These are phyloP conservation scores for Spinacia oleracea DNA, from an alignment of 179 eudicot species.

Conservation along the genomic window DNA sequence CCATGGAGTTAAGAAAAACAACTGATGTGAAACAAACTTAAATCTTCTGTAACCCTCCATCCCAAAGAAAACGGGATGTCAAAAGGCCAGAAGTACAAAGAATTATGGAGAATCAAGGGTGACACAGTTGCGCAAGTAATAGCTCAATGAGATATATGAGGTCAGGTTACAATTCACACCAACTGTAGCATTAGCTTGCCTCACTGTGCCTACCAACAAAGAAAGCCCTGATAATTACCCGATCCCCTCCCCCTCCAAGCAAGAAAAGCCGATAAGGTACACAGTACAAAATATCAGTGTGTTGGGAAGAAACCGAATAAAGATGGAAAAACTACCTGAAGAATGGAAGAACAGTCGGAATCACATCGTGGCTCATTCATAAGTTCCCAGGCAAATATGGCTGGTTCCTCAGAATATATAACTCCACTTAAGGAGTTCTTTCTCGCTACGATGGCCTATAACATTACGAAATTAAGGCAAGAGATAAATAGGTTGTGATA, in stretches of 20 bases:
- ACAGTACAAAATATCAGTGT: too few relatives aligned
- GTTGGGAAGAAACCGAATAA: background rate
- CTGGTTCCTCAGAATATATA: slow-evolving; percentile 54
- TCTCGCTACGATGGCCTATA: slow-evolving; percentile 53
- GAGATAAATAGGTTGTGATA: background rate
- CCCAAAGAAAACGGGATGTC: background rate
- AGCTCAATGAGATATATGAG: background rate
- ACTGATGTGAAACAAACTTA: background rate
- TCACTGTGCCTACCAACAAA: background rate
- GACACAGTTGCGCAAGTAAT: background rate
- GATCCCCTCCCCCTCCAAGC: background rate
- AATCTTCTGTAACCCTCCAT: background rate
- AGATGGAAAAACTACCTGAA: slow-evolving; percentile 30
- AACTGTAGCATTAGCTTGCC: background rate
- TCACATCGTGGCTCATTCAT: slow-evolving; percentile 68
- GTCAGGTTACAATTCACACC: background rate
- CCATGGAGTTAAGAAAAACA: slow-evolving; percentile 8
- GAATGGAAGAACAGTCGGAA: slow-evolving; percentile 39
- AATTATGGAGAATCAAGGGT: background rate
- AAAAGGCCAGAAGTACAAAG: background rate
- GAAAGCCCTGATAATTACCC: background rate
- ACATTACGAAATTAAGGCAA: background rate
- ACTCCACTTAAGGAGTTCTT: slow-evolving; percentile 55
- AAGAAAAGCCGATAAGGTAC: too few relatives aligned
- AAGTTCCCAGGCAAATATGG: slow-evolving; percentile 71